Base-by-base conservation (phyloP, 768 basidiomycete genomes). In the Mycena alexandri region DNA sequence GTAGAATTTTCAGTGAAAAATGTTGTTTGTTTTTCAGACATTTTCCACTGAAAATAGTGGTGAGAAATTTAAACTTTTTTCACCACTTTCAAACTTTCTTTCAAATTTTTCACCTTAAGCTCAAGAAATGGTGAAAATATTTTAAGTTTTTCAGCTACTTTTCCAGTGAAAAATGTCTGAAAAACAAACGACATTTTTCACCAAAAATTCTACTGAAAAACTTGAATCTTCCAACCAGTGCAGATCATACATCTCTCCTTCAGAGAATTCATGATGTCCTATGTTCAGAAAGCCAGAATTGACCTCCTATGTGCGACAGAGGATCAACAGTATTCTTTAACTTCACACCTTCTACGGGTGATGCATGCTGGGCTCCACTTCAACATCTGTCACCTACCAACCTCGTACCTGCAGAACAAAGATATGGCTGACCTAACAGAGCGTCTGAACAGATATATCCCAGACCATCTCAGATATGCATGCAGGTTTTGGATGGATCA, bases 171-270 rank as follows among this genome's bases (percentile, higher is more conserved):
- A n/a, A n/a, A n/a, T n/a, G n/a, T n/a, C n/a, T n/a, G n/a, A n/a
- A n/a, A n/a, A n/a, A n/a, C n/a, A n/a, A n/a, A n/a, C n/a, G n/a
- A n/a, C n/a, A n/a, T n/a, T n/a, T n/a, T n/a, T n/a, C n/a, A n/a
- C n/a, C n/a, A n/a, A n/a, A n/a, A n/a, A n/a, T n/a, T n/a, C n/a
- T n/a, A n/a, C n/a, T n/a, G n/a, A n/a, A n/a, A n/a, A n/a, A n/a
- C n/a, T n/a, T n/a, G n/a, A n/a, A n/a, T n/a, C n/a, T n/a, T n/a
- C n/a, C n/a, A n/a, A n/a, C n/a, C n/a, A 29, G 33, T 61, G 0
- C n/a, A 46, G n/a, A 53, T 62, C 10, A 44, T 53, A 53, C 61
- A 62, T 36, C 25, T 62, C 11, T 62, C 61, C 8, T 62, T 62
- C 41, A 25, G 61, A 44, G 61, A 62, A 14, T 62, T 62, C 21